These are phyloP conservation scores for Fusarium zealandicum DNA, from an alignment of 2,329 filamentous ascomycete genomes.

Conservation along the genomic window DNA sequence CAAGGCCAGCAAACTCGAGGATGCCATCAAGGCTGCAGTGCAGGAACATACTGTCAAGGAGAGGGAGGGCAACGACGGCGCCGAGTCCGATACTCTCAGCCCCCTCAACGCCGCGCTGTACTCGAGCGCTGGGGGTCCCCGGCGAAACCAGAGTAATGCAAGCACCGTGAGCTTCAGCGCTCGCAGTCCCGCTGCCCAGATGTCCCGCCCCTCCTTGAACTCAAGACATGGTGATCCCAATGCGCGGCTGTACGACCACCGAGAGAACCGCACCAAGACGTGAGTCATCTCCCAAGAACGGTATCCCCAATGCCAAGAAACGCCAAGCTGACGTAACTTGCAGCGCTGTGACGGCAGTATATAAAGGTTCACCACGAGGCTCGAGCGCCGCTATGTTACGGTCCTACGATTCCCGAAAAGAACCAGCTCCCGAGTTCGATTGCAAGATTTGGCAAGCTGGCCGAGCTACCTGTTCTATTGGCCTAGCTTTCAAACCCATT, in stretches of 20 bases:
- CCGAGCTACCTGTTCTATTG: slow-evolving; percentile 89
- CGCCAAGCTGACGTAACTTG: slow-evolving; percentile 20
- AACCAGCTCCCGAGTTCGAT: slow-evolving; percentile 88
- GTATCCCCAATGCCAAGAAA: background rate
- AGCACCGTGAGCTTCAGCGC: slow-evolving; percentile 84
- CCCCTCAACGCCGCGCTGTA: slow-evolving; percentile 52
- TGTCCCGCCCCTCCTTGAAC: slow-evolving; percentile 60
- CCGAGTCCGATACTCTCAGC: slow-evolving; percentile 49
- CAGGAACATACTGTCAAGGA: slow-evolving; percentile 82
- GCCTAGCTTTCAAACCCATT: slow-evolving; percentile 94
- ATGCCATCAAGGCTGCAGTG: slow-evolving; percentile 90
- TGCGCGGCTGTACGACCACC: slow-evolving; percentile 84
- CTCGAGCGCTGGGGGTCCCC: slow-evolving; percentile 54
- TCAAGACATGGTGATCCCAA: slow-evolving; percentile 80
- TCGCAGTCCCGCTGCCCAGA: slow-evolving; percentile 65
- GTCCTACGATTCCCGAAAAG: slow-evolving; percentile 94
- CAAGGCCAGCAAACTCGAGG: slow-evolving; percentile 94
- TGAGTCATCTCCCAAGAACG: slow-evolving; percentile 55
- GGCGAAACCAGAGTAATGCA: slow-evolving; percentile 77
- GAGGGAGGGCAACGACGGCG: slow-evolving; percentile 81
- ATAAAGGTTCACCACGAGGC: slow-evolving; percentile 78
- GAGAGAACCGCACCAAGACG: slow-evolving; percentile 90
- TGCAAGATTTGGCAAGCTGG: slow-evolving; percentile 98
- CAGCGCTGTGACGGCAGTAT: slow-evolving; percentile 89
- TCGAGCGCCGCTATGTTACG: slow-evolving; percentile 77